These are phyloP conservation scores for Barnettozyma botsteinii DNA, from an alignment of 805 yeast genomes.

Conservation along the genomic window DNA sequence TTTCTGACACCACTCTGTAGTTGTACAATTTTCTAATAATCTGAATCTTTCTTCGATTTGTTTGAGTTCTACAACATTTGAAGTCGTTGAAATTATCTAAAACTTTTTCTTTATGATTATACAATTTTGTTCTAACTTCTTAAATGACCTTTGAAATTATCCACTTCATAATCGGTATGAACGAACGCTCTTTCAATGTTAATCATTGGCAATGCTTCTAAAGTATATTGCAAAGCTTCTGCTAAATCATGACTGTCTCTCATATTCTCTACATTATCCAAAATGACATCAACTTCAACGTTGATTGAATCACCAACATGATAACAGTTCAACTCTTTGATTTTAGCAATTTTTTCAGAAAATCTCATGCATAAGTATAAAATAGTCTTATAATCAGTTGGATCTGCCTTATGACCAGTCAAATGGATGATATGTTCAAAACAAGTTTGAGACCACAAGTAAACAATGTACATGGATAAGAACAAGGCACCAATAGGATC, in stretches of 20 bases:
- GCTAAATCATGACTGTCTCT: conserved; percentile 77
- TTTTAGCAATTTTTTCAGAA: conserved; percentile 57
- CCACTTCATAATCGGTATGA: conserved; percentile 56
- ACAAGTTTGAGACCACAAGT: conserved; percentile 59
- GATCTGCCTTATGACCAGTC: conserved; percentile 66
- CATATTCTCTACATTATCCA: conserved; percentile 43
- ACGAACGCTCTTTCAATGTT: conserved; percentile 78
- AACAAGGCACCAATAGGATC: conserved; percentile 70
- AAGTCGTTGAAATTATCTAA: too few species aligned
- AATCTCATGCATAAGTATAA: conserved; percentile 64
- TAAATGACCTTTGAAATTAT: conserved; percentile 35
- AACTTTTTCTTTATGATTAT: too few species aligned
- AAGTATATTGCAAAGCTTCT: conserved; percentile 74
- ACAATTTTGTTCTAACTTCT: conserved; percentile 7
- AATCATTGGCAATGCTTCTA: conserved; percentile 70
- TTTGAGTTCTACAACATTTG: too few species aligned
- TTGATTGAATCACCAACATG: conserved; percentile 74
- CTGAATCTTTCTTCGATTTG: too few species aligned
- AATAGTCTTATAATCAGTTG: conserved; percentile 57
- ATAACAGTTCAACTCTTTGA: conserved; percentile 64
- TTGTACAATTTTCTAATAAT: too few species aligned
- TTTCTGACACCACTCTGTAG: too few species aligned
- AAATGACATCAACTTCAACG: conserved; percentile 71
- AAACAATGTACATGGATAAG: conserved; percentile 55
- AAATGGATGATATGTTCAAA: conserved; percentile 68